These are phyloP conservation scores for Arthrinium phaeospermum DNA, from an alignment of 2,329 filamentous ascomycete genomes.

Conservation along the genomic window DNA sequence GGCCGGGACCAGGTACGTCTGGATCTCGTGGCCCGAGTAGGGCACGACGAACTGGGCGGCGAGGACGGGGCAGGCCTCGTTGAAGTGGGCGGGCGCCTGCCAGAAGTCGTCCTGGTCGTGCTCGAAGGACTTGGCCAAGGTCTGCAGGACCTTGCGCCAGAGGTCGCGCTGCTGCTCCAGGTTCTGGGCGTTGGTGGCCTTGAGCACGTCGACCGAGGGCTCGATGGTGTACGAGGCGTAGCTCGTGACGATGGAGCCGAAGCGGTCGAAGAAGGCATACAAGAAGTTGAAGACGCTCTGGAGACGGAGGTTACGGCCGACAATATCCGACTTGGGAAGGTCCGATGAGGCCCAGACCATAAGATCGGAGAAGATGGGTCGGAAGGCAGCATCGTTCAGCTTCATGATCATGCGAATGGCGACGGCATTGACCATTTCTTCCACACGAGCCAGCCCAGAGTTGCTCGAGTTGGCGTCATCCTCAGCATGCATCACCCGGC, in stretches of 20 bases:
- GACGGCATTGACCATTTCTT: constrained; percentile 70
- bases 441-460: constrained; percentile 62
- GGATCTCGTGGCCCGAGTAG: constrained; percentile 46
- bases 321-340: constrained; percentile 65
- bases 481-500: constrained; percentile 58
- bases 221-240: constrained; percentile 89
- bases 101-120: constrained; percentile 96
- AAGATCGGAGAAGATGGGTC: constrained; percentile 86
- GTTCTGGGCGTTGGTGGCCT: constrained; percentile 47
- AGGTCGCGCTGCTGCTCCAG: constrained; percentile 60
- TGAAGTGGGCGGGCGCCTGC: constrained; percentile 89
- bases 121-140: constrained; percentile 77
- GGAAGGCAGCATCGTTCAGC: constrained; percentile 91
- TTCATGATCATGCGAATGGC: constrained; percentile 93
- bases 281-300: constrained; percentile 85
- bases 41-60: constrained; percentile 68
- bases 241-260: constrained; percentile 93
- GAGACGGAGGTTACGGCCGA: constrained; percentile 65
- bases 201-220: constrained; percentile 69
- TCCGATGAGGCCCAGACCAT: constrained; percentile 77
- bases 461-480: constrained; percentile 49
- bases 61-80: constrained; percentile 75
- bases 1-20: constrained; percentile 69
- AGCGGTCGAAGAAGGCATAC: constrained; percentile 77
- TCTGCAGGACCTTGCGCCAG: constrained; percentile 72